Conservation (phyloP, 495 filamentous ascomycete genomes). For the Peziza echinospora region DNA sequence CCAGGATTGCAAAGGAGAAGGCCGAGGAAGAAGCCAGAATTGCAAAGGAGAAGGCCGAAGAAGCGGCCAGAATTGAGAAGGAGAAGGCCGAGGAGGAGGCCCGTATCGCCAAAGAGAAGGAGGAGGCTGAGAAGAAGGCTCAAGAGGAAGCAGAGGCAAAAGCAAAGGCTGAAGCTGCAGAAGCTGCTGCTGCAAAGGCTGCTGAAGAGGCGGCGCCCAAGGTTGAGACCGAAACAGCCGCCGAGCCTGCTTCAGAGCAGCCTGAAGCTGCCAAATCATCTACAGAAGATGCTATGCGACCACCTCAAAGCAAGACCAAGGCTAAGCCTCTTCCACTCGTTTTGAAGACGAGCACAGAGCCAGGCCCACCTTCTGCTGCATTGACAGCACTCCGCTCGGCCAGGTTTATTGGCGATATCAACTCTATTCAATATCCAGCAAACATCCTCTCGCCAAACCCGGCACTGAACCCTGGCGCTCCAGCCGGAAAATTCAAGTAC, state of each 20-base stretch:
- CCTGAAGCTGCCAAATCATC: constrained; percentile 22
- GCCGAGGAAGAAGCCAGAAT: constrained; percentile 17
- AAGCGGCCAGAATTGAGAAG: constrained; percentile 28
- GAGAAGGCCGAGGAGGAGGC: constrained; percentile 36
- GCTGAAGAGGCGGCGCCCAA: constrained; percentile 25
- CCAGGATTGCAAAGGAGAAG: constrained; percentile 6
- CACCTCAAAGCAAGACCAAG: constrained; percentile 29
- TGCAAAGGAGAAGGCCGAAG: constrained; percentile 28
- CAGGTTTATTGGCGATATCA: constrained; percentile 54
- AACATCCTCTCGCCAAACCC: constrained; percentile 74
- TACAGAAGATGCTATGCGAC: constrained; percentile 29
- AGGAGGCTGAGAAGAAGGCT: constrained; percentile 15
- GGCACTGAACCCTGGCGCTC: constrained; percentile 53
- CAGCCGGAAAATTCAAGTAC: constrained; percentile 76
- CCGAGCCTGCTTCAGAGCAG: constrained; percentile 22
- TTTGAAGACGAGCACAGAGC: constrained; percentile 31
- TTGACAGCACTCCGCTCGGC: constrained; percentile 79
- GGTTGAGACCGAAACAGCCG: constrained; percentile 17
- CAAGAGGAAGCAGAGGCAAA: constrained; percentile 23
- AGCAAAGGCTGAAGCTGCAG: constrained; percentile 22
- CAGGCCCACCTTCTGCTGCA: constrained; percentile 26
- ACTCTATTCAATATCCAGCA: constrained; percentile 48
- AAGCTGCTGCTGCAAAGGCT: constrained; percentile 32
- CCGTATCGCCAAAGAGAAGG: constrained; percentile 15
- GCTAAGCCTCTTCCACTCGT: constrained; percentile 27